Base-by-base conservation (phyloP, 108 stramenopile genomes). In the Pseudonitzschia delicatissima region DNA sequence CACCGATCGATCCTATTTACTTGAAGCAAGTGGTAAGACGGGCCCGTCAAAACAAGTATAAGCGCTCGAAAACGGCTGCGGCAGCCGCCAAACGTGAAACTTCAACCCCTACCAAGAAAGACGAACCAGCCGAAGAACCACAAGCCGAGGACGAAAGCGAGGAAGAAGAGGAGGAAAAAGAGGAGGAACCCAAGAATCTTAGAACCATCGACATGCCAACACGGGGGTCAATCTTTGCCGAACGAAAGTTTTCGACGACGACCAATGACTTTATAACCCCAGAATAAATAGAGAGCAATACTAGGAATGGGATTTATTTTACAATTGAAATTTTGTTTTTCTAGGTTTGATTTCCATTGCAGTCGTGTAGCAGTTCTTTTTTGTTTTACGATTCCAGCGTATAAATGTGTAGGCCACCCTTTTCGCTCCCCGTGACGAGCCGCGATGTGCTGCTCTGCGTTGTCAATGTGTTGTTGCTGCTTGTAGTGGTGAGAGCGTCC, bases 21-120 rank as follows among this genome's bases (percentile, higher is more conserved):
- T 35, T 93, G 34, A 82, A 90, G n/a, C 71, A 78, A 57, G 33
- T 89, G 15, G 81, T 90, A 12, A 77, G 89, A 25, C 81, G 84
- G 20, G 77, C 77, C 18, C 80, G 87, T 28, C 90, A 81, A 35
- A 87, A 87, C 64, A 85, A 71, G 55, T 45, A 69, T 52, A 90
- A 87, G 53, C 66, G 74, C 20, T 69, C 79, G 27, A 76, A 74
- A 58, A 78, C 64, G 4, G 72, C 67, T 15, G 71, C 37, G 3
- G 52, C 37, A 5, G 57, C 67, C 0, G 57, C 64, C 44, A 31
- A 45, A 4, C 33, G n/a, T 3, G 26, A 17, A 23, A 4, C 50
- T 50, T 35, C 27, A 42, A 23, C 18, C 6, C 4, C 65, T 44
- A 20, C 2, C 8, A 35, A 69, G 27, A 45, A 62, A 31, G 66